phyloP scores from a whole-genome alignment of 2,329 filamentous ascomycete species.

The Colletotrichum salicis region DNA sequence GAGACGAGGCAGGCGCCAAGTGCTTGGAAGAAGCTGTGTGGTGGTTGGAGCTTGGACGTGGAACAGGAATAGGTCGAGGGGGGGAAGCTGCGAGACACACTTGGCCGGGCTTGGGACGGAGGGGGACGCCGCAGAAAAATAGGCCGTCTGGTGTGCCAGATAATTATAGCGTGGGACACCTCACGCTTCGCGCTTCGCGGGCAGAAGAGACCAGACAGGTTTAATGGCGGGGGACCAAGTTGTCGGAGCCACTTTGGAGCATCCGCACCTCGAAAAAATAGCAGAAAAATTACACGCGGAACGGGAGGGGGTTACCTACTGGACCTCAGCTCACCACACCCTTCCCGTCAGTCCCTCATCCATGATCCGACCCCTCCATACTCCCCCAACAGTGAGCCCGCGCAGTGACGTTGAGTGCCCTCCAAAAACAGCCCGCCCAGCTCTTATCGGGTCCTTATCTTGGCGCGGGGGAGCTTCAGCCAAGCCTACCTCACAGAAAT shows the following conservation, averaged over 20 bases:
- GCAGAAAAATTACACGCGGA: not conserved
- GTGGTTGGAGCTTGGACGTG: constrained; percentile 26
- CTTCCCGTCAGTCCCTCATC: not conserved
- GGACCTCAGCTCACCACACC: constrained; percentile 3
- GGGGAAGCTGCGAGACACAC: constrained; percentile 35
- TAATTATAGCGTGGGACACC: constrained; percentile 28
- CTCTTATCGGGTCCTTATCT: constrained; percentile 34
- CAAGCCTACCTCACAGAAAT: constrained; percentile 7
- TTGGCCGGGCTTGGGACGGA: constrained; percentile 15
- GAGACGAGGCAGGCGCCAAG: constrained; percentile 19
- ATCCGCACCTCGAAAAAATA: constrained; percentile 15
- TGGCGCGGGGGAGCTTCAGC: constrained; percentile 34
- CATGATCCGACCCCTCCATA: constrained; percentile 2
- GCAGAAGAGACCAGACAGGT: not conserved
- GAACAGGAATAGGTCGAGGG: constrained; percentile 6
- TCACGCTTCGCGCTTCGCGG: not conserved
- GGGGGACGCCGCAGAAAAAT: constrained; percentile 16
- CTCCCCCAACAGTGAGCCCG: constrained; percentile 25
- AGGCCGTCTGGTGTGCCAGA: constrained; percentile 5
- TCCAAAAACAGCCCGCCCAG: not conserved
- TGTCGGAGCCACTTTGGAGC: constrained; percentile 5
- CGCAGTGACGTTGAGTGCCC: not conserved
- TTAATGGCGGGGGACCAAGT: constrained; percentile 24
- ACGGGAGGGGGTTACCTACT: not conserved
- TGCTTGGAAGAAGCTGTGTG: constrained; percentile 28